phyloP scores from a whole-genome alignment of 208 protist genomes.

The Borovskyia barvae region DNA sequence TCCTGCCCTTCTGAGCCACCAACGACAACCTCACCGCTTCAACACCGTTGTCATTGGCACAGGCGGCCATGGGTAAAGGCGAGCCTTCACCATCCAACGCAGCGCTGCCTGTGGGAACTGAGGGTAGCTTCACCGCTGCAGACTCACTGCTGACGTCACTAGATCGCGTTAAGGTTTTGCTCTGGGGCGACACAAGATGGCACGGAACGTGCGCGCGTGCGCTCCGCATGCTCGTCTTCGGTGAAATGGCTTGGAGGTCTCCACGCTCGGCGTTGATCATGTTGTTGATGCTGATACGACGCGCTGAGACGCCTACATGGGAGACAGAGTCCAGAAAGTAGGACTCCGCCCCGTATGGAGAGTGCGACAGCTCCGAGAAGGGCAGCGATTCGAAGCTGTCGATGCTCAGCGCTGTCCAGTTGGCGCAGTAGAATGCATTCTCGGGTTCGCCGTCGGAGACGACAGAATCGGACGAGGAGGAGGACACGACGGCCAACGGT shows the following conservation, averaged over 20 bases:
- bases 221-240: neutral
- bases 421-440: neutral
- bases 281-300: neutral
- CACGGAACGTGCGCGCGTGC: neutral
- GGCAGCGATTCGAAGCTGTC: constrained; percentile 33
- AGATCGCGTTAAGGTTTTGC: neutral
- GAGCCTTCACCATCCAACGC: neutral
- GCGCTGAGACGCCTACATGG: neutral
- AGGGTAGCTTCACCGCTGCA: neutral
- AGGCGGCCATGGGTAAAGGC: neutral
- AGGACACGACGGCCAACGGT: constrained; percentile 6
- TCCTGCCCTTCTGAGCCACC: neutral
- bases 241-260: neutral
- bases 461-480: constrained; percentile 14
- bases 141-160: constrained; percentile 3
- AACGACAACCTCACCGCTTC: neutral
- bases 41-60: neutral
- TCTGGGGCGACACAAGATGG: neutral
- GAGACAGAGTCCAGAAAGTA: constrained; percentile 25
- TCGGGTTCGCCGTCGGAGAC: constrained; percentile 1
- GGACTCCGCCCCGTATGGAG: constrained; percentile 30
- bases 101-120: neutral
- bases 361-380: constrained; percentile 48
- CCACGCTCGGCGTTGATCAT: neutral
- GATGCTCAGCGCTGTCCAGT: constrained; percentile 32